These are phyloP conservation scores for Fraxinus ornus DNA, from an alignment of 305 asterid species.

Conservation along the genomic window DNA sequence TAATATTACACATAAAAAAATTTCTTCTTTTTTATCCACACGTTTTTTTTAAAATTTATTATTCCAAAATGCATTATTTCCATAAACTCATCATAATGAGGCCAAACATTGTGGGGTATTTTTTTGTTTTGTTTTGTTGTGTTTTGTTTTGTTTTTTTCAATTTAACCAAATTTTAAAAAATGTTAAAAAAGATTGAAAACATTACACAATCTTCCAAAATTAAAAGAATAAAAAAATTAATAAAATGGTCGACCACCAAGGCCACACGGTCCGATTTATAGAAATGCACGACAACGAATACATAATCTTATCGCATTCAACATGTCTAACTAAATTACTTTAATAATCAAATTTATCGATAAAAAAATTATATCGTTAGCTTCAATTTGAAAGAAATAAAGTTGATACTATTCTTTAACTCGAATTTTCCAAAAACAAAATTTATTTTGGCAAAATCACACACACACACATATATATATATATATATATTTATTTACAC, in stretches of 20 bases:
- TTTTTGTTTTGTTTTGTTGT: too few species aligned
- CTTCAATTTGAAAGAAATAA: not conserved
- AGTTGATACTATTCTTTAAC: not conserved
- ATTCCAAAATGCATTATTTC: too few species aligned
- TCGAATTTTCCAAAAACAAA: not conserved
- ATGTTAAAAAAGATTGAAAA: not conserved
- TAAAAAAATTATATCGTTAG: too few species aligned
- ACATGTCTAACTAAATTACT: not conserved
- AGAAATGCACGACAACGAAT: not conserved
- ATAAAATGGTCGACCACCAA: not conserved
- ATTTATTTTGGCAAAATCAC: not conserved
- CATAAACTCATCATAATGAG: too few species aligned
- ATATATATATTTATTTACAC: not conserved
- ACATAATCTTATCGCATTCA: not conserved
- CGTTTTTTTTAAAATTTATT: too few species aligned
- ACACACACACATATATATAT: too few species aligned
- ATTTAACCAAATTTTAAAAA: not conserved
- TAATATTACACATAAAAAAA: too few species aligned
- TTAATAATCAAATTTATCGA: not conserved
- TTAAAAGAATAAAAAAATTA: too few species aligned
- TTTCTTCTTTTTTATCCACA: too few species aligned
- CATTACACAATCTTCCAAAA: not conserved
- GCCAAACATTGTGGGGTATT: not conserved
- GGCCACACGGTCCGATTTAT: not conserved
- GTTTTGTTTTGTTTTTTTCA: too few species aligned